Evolutionary conservation across 2,329 filamentous ascomycete genomes (phyloP).

Genomic region (Didymella lethalis): DNA sequence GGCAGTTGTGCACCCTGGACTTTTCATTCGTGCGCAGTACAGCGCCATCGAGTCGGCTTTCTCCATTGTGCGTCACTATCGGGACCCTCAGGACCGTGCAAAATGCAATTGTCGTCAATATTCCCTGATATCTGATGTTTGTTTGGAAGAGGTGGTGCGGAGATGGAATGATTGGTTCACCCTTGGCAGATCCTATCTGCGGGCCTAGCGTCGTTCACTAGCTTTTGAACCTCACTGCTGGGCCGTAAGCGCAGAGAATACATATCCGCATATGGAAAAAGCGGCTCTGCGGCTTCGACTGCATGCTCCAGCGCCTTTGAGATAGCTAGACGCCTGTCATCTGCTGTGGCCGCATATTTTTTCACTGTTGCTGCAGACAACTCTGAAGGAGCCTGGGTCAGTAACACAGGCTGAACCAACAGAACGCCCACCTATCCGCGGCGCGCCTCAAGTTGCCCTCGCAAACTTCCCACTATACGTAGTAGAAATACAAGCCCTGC

Average conservation of each 20-base stretch:
- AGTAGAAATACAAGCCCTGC: neutral
- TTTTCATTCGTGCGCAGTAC: neutral
- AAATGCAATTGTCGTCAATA: neutral
- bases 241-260: constrained; percentile 9
- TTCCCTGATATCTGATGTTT: neutral
- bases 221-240: constrained; percentile 12
- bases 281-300: neutral
- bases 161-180: constrained; percentile 12
- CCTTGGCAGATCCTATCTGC: neutral
- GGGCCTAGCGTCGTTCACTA: constrained; percentile 9
- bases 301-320: neutral
- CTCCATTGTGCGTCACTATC: constrained; percentile 1
- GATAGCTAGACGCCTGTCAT: constrained; percentile 3
- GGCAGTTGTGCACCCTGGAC: neutral
- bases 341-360: neutral
- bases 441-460: neutral
- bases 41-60: neutral
- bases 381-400: neutral
- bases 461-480: neutral
- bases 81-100: neutral
- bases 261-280: constrained; percentile 13
- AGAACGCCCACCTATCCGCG: constrained; percentile 7
- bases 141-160: constrained; percentile 6
- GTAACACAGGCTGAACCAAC: constrained; percentile 6
- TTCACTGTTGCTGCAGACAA: constrained; percentile 5